Evolutionary conservation across 352 stramenopile genomes (phyloP).

Genomic region (Phytophthora pinifolia): DNA sequence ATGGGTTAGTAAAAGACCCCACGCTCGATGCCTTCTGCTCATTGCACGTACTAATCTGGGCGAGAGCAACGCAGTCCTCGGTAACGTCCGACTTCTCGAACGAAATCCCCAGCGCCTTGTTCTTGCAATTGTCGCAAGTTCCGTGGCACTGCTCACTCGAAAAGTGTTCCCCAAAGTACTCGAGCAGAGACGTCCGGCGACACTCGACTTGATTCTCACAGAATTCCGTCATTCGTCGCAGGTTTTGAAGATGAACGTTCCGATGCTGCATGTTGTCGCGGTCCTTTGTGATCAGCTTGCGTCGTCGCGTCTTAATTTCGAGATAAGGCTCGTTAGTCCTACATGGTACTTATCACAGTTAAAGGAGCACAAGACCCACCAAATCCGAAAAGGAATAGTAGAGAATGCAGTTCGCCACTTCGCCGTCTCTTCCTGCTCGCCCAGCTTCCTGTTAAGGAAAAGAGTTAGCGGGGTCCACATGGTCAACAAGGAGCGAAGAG

Average conservation of each 20-base stretch:
- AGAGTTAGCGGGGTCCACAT: neutral
- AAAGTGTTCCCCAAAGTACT: slow-evolving; percentile 92
- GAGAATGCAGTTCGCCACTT: slow-evolving; percentile 82
- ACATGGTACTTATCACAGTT: neutral
- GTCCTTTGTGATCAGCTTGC: slow-evolving; percentile 83
- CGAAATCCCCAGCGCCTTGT: slow-evolving; percentile 56
- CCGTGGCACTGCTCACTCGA: slow-evolving; percentile 62
- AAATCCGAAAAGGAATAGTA: slow-evolving; percentile 87
- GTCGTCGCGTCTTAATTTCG: slow-evolving; percentile 48
- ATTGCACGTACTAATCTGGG: slow-evolving; percentile 59
- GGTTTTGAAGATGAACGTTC: slow-evolving; percentile 83
- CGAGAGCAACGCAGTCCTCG: slow-evolving; percentile 59
- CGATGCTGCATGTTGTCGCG: slow-evolving; percentile 73
- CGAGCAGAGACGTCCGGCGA: slow-evolving; percentile 73
- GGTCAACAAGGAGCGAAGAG: neutral
- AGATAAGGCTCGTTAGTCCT: neutral
- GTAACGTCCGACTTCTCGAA: slow-evolving; percentile 82
- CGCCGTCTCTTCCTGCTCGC: slow-evolving; percentile 78
- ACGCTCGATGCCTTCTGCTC: neutral
- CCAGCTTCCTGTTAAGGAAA: slow-evolving; percentile 65
- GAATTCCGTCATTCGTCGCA: slow-evolving; percentile 85
- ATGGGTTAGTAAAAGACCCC: neutral
- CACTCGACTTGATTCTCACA: slow-evolving; percentile 90
- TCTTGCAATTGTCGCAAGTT: slow-evolving; percentile 90
- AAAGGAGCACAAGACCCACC: slow-evolving; percentile 31